Evolutionary conservation across 306 rosid genomes (phyloP), one percentile per base, ranked within the genome.

Genomic region (Acacia acuminata): DNA sequence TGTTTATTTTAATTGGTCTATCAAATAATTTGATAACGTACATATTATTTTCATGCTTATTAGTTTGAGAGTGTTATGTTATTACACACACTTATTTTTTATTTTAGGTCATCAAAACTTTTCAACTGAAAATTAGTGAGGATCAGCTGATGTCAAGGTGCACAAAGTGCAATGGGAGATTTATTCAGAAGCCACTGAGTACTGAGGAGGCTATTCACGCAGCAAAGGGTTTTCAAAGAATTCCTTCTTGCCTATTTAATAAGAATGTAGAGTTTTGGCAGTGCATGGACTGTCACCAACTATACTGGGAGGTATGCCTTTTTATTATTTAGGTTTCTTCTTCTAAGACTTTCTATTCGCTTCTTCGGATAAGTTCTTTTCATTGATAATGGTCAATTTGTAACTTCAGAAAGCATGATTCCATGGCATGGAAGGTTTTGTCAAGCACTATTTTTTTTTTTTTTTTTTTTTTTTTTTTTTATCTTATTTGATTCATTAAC

Each of bases 221-320:
- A 51, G 96, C 99, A 6, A 93, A 90, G 85, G 93, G 97, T 81
- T 95, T 95, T 80, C 99, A 95, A 81, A 91, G 84, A 85, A 93
- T 95, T 66, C 97, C 98, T 17, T 79, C 71, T 79, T 95, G 98
- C 91, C 87, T 95, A 86, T 93, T 93, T 84, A 78, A 93, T 86
- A 92, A 88, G 92, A 92, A 95, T 84, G 71, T 95, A 80, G 93
- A 89, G 88, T 95, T 95, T 86, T 95, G 99, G 98, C 96, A 89
- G 90, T 92, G 97, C 86, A 90, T 83, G 94, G 97, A 95, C 85
- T 93, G 96, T 82, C 89, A 76, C 84, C 98, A 95, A 81, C 98
- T 95, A 71, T 95, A 93, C 81, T 95, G 99, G 98, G 97, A 93
- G 97, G 99, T 95, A 92, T 14, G 51, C 4, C 47, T 73, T 73